Evolutionary conservation across 1,284 basidiomycete species (phyloP).

Genomic region (Malassezia equina): DNA sequence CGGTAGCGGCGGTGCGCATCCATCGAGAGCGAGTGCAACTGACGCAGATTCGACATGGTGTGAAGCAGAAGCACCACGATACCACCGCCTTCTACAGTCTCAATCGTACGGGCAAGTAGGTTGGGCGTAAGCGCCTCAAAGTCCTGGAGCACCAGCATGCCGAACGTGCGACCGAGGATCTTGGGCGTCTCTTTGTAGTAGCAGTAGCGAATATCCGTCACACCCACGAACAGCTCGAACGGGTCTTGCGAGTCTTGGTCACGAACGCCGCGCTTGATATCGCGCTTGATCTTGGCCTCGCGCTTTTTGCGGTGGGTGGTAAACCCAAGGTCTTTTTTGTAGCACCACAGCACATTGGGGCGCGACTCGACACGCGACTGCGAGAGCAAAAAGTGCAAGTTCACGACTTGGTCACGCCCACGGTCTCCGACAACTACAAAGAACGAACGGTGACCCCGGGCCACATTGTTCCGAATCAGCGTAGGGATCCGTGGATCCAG

Average conservation of each 20-base stretch:
- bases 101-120: slow-evolving; percentile 87
- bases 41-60: slow-evolving; percentile 85
- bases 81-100: slow-evolving; percentile 96
- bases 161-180: slow-evolving; percentile 82
- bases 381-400: slow-evolving; percentile 70
- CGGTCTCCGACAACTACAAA: slow-evolving; percentile 94
- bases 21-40: slow-evolving; percentile 94
- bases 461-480: slow-evolving; percentile 82
- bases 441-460: slow-evolving; percentile 75
- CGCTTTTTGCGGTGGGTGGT: slow-evolving; percentile 81
- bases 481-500: slow-evolving; percentile 78
- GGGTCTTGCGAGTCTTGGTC: slow-evolving; percentile 87
- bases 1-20: slow-evolving; percentile 64
- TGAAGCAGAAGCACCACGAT: slow-evolving; percentile 82
- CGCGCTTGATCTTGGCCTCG: slow-evolving; percentile 46
- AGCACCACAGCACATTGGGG: slow-evolving; percentile 43
- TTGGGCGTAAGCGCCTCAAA: slow-evolving; percentile 99
- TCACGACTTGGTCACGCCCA: slow-evolving; percentile 88
- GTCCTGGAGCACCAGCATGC: slow-evolving; percentile 94
- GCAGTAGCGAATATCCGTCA: slow-evolving; percentile 92
- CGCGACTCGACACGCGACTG: slow-evolving; percentile 35
- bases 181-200: slow-evolving; percentile 48
- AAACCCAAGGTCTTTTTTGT: slow-evolving; percentile 45
- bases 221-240: slow-evolving; percentile 94
- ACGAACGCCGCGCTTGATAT: slow-evolving; percentile 66